These are phyloP conservation scores for Pleurotus ostreatus DNA, from an alignment of 768 basidiomycete species.

Conservation along the genomic window DNA sequence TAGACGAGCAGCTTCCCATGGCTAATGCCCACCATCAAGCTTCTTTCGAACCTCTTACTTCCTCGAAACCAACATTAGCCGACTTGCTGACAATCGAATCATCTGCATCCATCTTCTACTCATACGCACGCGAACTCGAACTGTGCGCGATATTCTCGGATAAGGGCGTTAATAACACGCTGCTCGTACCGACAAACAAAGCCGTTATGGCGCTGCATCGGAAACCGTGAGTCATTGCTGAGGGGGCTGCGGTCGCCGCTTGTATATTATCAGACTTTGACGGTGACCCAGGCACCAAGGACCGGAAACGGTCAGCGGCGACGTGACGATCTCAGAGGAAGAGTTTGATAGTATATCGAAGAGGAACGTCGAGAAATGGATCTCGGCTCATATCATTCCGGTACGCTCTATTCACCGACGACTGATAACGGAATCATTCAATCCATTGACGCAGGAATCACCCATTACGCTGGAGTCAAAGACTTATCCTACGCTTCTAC, in stretches of 20 bases:
- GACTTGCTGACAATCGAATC: constrained; percentile 78
- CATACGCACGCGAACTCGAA: constrained; percentile 72
- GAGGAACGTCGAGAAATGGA: constrained; percentile 74
- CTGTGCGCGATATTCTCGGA: constrained; percentile 50
- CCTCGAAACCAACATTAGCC: constrained; percentile 52
- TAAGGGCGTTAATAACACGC: constrained; percentile 36
- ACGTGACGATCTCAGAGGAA: constrained; percentile 57
- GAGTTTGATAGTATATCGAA: constrained; percentile 59
- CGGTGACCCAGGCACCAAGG: constrained; percentile 55
- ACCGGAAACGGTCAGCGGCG: constrained; percentile 33
- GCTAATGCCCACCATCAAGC: constrained; percentile 1
- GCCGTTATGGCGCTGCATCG: constrained; percentile 76
- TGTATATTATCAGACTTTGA: not conserved
- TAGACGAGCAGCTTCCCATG: constrained; percentile 32
- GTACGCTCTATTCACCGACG: constrained; percentile 23
- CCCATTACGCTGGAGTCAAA: constrained; percentile 41
- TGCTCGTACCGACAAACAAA: constrained; percentile 85
- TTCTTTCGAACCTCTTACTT: constrained; percentile 32
- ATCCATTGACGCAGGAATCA: constrained; percentile 30
- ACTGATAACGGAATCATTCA: not conserved
- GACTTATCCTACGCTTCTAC: constrained; percentile 55
- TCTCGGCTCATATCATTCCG: constrained; percentile 40
- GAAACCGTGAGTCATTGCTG: constrained; percentile 65
- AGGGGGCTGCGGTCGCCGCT: not conserved
- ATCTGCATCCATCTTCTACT: constrained; percentile 77